Evolutionary conservation across 148 eudicot species (phyloP).

Genomic region (Silene conica): DNA sequence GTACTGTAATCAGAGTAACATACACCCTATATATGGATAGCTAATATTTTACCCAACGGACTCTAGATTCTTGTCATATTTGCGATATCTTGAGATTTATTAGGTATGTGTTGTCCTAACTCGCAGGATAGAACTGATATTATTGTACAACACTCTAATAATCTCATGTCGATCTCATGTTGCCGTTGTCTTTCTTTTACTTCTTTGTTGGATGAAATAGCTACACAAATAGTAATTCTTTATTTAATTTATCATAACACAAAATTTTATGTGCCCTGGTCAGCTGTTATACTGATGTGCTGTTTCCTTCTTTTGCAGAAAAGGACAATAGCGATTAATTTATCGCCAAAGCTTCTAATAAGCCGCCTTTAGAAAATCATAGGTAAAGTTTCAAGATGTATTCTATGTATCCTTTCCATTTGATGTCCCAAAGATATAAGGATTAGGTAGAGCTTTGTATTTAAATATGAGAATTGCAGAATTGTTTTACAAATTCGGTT

Average conservation of each 20-base stretch:
- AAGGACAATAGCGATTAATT: constrained; percentile 26
- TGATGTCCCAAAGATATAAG: not conserved
- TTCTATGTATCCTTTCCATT: not conserved
- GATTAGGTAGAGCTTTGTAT: constrained; percentile 17
- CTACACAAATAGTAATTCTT: not conserved
- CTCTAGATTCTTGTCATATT: no score
- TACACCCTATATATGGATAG: no score
- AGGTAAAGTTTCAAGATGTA: constrained; percentile 27
- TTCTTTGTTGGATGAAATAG: not conserved
- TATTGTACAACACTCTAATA: not conserved
- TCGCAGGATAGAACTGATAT: not conserved
- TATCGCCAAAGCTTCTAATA: not conserved
- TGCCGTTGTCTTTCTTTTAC: not conserved
- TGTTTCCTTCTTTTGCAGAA: constrained; percentile 14
- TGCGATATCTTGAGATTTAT: not conserved
- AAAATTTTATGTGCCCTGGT: not conserved
- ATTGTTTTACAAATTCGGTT: constrained; percentile 8
- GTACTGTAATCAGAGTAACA: no score
- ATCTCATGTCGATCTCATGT: not conserved
- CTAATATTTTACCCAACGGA: no score
- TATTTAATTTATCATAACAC: not conserved
- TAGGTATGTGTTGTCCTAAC: not conserved
- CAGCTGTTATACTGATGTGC: not conserved
- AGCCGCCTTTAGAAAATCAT: constrained; percentile 1
- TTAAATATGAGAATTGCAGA: constrained; percentile 13